Conservation (phyloP, 2,329 filamentous ascomycete genomes). For the Helotiales sp. region DNA sequence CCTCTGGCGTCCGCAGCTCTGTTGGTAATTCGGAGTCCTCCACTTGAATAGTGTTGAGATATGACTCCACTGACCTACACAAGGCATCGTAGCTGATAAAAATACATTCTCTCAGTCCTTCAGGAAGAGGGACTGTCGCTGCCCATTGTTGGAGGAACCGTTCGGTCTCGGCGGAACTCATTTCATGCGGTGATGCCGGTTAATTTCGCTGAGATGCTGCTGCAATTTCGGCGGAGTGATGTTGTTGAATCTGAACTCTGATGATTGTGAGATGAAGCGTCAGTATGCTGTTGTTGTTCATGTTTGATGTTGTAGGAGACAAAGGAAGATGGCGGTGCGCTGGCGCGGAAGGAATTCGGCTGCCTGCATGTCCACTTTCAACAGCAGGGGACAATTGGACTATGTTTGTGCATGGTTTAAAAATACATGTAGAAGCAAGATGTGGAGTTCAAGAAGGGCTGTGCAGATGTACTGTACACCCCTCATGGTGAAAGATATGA, state of each 20-base stretch:
- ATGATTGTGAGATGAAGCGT: no score
- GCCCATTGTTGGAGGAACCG: background rate
- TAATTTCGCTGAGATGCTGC: no score
- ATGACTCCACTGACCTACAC: background rate
- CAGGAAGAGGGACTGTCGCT: background rate
- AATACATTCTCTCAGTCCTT: background rate
- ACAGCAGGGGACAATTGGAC: no score
- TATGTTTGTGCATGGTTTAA: no score
- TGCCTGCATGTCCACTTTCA: background rate
- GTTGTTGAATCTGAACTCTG: no score
- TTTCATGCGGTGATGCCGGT: background rate
- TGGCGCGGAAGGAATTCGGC: background rate
- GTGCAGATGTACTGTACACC: no score
- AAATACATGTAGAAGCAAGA: no score
- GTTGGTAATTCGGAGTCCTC: background rate
- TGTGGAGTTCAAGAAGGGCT: no score
- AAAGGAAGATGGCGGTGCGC: background rate
- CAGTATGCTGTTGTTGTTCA: no score
- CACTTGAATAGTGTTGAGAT: background rate
- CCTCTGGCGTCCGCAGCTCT: background rate
- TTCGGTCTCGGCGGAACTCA: background rate
- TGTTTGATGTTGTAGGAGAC: background rate
- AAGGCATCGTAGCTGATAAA: background rate
- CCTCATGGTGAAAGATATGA: no score
- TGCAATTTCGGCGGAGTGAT: no score